Conservation (phyloP, 2,329 filamentous ascomycete species). For the Aspergillus arachidicola region DNA sequence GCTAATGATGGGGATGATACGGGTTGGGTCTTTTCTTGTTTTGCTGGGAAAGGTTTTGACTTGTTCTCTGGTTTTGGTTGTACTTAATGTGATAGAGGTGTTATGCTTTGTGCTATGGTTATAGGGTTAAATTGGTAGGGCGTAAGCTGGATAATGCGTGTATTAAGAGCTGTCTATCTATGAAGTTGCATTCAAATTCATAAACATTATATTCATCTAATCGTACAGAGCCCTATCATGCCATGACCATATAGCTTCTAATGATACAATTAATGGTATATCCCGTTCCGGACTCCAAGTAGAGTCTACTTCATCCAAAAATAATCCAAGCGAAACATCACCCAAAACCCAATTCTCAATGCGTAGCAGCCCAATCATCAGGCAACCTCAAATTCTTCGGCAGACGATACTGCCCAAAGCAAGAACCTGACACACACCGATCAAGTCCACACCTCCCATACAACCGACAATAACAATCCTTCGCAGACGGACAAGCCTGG, state of each 20-base stretch:
- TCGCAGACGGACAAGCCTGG: conserved; percentile 39
- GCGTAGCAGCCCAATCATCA: conserved; percentile 35
- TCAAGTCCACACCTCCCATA: conserved; percentile 45
- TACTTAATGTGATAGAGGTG: too few species aligned
- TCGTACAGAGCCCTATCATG: neutral
- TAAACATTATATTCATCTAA: neutral
- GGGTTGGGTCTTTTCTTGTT: too few species aligned
- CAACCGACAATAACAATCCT: conserved; percentile 49
- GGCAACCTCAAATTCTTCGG: conserved; percentile 42
- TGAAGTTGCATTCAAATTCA: neutral
- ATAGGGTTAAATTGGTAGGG: too few species aligned
- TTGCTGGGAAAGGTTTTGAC: rapidly evolving
- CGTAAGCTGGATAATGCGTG: rapidly evolving
- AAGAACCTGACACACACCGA: conserved; percentile 35
- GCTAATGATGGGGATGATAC: too few species aligned
- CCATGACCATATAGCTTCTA: too few species aligned
- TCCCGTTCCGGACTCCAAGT: neutral
- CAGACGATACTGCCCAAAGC: conserved; percentile 43
- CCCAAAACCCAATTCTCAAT: too few species aligned
- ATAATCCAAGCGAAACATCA: too few species aligned
- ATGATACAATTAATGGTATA: neutral
- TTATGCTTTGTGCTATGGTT: too few species aligned
- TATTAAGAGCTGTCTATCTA: too few species aligned
- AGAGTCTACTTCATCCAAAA: too few species aligned
- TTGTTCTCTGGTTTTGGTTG: too few species aligned